phyloP scores from a whole-genome alignment of 495 filamentous ascomycete species.

The Xylaria flabelliformis region DNA sequence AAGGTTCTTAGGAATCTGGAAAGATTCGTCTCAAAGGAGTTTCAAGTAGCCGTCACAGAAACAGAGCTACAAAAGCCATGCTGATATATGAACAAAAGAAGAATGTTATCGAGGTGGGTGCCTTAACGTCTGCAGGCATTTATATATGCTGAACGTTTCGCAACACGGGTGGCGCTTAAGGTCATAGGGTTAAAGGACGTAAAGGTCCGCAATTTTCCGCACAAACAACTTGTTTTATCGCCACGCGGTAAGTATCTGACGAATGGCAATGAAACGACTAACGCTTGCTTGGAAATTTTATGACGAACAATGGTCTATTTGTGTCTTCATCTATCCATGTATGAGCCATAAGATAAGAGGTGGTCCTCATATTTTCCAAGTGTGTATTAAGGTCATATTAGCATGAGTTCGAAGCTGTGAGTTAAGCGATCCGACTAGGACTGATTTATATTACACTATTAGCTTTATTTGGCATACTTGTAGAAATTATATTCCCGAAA shows the following conservation, averaged over 20 bases:
- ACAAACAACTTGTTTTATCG: not conserved
- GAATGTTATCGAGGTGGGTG: too few relatives aligned
- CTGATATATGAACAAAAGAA: too few relatives aligned
- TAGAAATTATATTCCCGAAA: not conserved
- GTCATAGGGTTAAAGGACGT: not conserved
- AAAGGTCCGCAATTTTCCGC: constrained; percentile 11
- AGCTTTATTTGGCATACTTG: not conserved
- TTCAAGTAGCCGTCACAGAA: too few relatives aligned
- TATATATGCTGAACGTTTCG: not conserved
- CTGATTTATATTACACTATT: not conserved
- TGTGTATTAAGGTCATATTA: not conserved
- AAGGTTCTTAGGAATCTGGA: not conserved
- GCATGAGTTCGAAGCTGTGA: not conserved
- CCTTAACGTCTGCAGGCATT: too few relatives aligned
- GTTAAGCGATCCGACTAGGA: not conserved
- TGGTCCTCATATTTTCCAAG: not conserved
- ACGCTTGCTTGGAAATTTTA: not conserved
- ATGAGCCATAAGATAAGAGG: not conserved
- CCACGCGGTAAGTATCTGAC: not conserved
- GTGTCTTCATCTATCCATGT: not conserved
- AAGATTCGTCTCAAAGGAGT: not conserved
- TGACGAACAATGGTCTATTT: not conserved
- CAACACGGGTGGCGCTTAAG: not conserved
- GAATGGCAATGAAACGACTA: not conserved
- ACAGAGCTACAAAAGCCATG: too few relatives aligned